Evolutionary conservation across 495 filamentous ascomycete genomes (phyloP).

Genomic region (Penicillium goetzii): DNA sequence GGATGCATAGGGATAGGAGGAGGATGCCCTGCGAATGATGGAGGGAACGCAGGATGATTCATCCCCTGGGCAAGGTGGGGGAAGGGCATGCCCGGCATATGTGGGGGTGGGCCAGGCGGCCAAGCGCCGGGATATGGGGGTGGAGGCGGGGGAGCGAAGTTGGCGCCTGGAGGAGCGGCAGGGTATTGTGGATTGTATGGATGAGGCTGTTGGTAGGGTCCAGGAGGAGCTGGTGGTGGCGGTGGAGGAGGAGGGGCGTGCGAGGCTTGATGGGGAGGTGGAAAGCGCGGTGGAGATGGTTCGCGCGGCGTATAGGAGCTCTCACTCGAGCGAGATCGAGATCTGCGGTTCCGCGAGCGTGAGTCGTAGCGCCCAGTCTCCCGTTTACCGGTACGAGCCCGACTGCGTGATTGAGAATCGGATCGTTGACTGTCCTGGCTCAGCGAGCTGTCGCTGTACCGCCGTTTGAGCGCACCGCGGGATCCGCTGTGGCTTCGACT

Average conservation of each 20-base stretch:
- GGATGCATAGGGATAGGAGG: slow-evolving; percentile 28
- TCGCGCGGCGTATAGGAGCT: slow-evolving; percentile 53
- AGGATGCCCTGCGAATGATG: slow-evolving; percentile 24
- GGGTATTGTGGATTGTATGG: slow-evolving; percentile 27
- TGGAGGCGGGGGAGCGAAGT: slow-evolving; percentile 50
- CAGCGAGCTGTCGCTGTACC: slow-evolving; percentile 54
- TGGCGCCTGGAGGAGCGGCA: slow-evolving; percentile 6
- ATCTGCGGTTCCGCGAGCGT: slow-evolving; percentile 28
- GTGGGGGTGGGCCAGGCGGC: slow-evolving; percentile 51
- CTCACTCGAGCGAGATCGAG: slow-evolving; percentile 46
- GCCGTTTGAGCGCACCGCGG: slow-evolving; percentile 43
- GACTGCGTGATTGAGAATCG: slow-evolving; percentile 35
- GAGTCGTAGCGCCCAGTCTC: slow-evolving; percentile 15
- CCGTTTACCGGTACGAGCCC: slow-evolving; percentile 12
- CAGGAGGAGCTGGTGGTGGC: slow-evolving; percentile 26
- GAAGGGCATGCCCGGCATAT: slow-evolving; percentile 28
- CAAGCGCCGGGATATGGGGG: slow-evolving; percentile 55
- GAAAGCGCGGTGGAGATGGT: slow-evolving; percentile 32
- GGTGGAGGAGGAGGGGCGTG: slow-evolving; percentile 29
- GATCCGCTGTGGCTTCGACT: slow-evolving; percentile 41
- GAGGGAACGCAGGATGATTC: slow-evolving; percentile 34
- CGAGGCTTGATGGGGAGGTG: slow-evolving; percentile 36
- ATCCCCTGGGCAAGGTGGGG: slow-evolving; percentile 27
- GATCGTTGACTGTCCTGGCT: slow-evolving; percentile 34
- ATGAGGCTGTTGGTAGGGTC: slow-evolving; percentile 24